Percentiles rank a stretch among this genome's conserved stretches.
phyloP scores from a whole-genome alignment of 73 alveolate species.

The Paramecium sonneborni region DNA sequence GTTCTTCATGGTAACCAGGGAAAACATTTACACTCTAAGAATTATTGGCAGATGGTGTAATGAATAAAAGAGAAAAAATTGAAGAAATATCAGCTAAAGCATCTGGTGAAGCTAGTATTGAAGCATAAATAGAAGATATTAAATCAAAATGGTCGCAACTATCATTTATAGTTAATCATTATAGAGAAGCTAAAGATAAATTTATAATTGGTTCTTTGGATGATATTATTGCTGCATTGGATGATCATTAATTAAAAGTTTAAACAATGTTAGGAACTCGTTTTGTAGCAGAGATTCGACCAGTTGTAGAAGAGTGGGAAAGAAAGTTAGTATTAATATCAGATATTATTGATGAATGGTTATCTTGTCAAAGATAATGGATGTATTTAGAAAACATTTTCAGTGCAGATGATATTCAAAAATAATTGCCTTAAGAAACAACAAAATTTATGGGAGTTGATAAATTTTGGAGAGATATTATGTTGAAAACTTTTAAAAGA shows the following conservation, averaged over 20 bases:
- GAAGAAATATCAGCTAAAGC: slow-evolving; percentile 97
- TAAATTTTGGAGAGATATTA: slow-evolving; percentile 97
- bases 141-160: slow-evolving; percentile 88
- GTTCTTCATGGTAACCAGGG: slow-evolving; percentile 73
- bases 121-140: slow-evolving; percentile 89
- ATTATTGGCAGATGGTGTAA: slow-evolving; percentile 79
- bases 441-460: slow-evolving; percentile 97
- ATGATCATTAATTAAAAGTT: slow-evolving; percentile 97
- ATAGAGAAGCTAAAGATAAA: slow-evolving; percentile 96
- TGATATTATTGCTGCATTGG: slow-evolving; percentile 92
- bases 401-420: slow-evolving; percentile 99
- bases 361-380: slow-evolving; percentile 97
- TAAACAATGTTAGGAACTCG: slow-evolving; percentile 97
- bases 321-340: slow-evolving; percentile 91
- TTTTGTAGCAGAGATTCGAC: slow-evolving; percentile 96
- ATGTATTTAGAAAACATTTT: slow-evolving; percentile 99
- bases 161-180: slow-evolving; percentile 84
- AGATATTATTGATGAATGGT: slow-evolving; percentile 99
- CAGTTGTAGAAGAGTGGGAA: slow-evolving; percentile 98
- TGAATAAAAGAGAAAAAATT: slow-evolving; percentile 87
- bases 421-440: slow-evolving; percentile 98
- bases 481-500: slow-evolving; percentile 93
- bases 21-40: slow-evolving; percentile 78
- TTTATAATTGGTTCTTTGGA: slow-evolving; percentile 94
- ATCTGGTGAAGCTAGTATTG: slow-evolving; percentile 95